A percentile compares a stretch with the other conserved stretches of the same genome.
These are phyloP conservation scores for Epithele typhae DNA, from an alignment of 768 basidiomycete genomes.

Conservation along the genomic window DNA sequence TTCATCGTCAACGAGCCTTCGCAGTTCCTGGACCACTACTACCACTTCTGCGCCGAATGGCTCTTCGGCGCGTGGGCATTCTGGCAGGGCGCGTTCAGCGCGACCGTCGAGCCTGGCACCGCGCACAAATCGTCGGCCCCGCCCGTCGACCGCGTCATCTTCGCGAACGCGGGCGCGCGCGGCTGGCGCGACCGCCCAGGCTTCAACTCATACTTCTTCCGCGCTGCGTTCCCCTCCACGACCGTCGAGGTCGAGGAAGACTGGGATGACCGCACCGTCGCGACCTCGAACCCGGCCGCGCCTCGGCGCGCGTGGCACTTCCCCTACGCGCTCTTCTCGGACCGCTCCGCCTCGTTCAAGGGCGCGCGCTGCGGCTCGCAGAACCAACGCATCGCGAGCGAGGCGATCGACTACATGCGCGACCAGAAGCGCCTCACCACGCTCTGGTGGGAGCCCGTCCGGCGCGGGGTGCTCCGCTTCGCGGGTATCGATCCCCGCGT, in stretches of 20 bases:
- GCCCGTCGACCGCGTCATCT: constrained; percentile 64
- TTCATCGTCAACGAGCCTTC: constrained; percentile 66
- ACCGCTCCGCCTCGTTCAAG: constrained; percentile 74
- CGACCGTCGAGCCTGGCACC: constrained; percentile 16
- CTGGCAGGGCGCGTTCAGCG: constrained; percentile 51
- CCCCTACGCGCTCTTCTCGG: constrained; percentile 62
- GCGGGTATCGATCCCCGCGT: constrained; percentile 43
- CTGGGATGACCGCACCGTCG: constrained; percentile 59
- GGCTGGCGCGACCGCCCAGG: constrained; percentile 76
- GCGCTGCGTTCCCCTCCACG: constrained; percentile 66
- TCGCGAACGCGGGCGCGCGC: constrained; percentile 51
- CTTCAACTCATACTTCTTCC: constrained; percentile 75
- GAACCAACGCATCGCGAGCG: constrained; percentile 70
- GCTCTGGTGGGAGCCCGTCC: constrained; percentile 79
- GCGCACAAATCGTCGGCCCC: constrained; percentile 37
- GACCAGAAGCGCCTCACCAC: constrained; percentile 29
- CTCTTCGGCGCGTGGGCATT: constrained; percentile 73
- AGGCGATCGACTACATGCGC: constrained; percentile 55
- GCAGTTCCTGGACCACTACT: constrained; percentile 84
- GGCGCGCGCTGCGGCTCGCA: constrained; percentile 57
- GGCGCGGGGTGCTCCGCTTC: constrained; percentile 61
- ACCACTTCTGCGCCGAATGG: constrained; percentile 83
- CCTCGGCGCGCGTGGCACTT: constrained; percentile 58
- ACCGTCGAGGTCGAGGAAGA: constrained; percentile 65
- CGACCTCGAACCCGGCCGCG: constrained; percentile 17